These are phyloP conservation scores for Kockiozyma suomiensis DNA, from an alignment of 805 yeast genomes.

Conservation along the genomic window DNA sequence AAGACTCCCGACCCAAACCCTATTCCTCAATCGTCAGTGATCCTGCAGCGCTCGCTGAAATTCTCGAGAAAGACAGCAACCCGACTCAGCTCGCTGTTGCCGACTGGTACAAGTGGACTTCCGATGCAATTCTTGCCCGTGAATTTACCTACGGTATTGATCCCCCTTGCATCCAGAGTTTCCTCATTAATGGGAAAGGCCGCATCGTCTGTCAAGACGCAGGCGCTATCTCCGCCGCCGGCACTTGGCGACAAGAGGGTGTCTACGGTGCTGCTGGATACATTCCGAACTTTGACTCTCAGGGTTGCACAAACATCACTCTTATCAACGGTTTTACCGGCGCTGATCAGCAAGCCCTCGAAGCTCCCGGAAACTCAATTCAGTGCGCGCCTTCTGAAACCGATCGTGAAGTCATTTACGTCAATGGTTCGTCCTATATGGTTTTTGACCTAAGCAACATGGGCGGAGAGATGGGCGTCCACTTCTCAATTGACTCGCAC, in stretches of 20 bases:
- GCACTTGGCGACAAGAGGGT: background rate
- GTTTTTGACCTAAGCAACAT: background rate
- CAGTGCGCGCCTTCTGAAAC: conserved; percentile 3
- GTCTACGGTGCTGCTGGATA: background rate
- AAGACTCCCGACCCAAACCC: background rate
- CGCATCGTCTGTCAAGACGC: conserved; percentile 7
- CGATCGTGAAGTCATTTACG: conserved; percentile 10
- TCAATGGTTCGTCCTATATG: conserved; percentile 1
- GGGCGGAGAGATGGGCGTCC: conserved; percentile 3
- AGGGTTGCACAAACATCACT: conserved; percentile 4
- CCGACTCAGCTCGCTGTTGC: background rate
- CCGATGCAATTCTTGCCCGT: background rate
- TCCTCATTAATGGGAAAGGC: conserved; percentile 11
- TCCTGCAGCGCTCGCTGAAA: background rate
- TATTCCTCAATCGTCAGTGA: background rate
- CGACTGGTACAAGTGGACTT: conserved; percentile 13
- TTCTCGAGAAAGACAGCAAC: background rate
- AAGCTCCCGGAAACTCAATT: conserved; percentile 8
- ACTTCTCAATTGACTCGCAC: conserved; percentile 14
- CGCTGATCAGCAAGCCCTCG: background rate
- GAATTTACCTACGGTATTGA: background rate
- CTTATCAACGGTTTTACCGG: conserved; percentile 4
- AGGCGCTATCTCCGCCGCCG: background rate
- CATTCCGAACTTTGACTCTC: conserved; percentile 1
- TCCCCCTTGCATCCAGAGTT: conserved; percentile 9